Base-by-base conservation (phyloP, 1,284 basidiomycete genomes). In the Lentinula novae-zelandiae region DNA sequence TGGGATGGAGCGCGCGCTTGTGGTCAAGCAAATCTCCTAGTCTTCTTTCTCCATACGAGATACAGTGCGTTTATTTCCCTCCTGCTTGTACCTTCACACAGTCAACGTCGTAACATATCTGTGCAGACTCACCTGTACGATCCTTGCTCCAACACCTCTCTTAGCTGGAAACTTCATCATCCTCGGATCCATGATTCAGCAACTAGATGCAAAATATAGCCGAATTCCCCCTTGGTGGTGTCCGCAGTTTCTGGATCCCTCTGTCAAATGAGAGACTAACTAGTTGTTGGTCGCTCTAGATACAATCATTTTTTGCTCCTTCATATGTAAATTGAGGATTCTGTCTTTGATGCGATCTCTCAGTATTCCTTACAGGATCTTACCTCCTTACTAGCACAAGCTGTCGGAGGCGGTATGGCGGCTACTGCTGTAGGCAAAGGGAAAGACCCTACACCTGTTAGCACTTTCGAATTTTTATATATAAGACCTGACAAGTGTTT, bases 71-170 rank as follows among this genome's bases (percentile, higher is more conserved):
- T n/a, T 38, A n/a, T n/a, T 34, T 36, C 27, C 33, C 46, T 15
- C 10, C 1, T 33, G 22, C 39, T 40, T 48, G 27, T 34, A 5
- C 7, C 7, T 46, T 31, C n/a, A 46, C 52, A 15, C 40, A 15
- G 60, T 22, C 38, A 50, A 2, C 60, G 54, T 27, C 3, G 44
- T 38, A 38, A 12, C 7, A 38, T 36, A 10, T 8, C 12, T 9
- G 7, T 8, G 36, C 6, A 80, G 78, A 63, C 75, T 76, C 22
- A 68, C 71, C 0, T 70, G 72, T 5, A 75, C 76, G 1, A 75
- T 79, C 57, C 69, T 81, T 33, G 76, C 75, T 3, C 81, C 80
- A 0, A 81, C 79, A 0, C 80, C 80, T 7, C 70, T 82, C 17
- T 72, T 80, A 3, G 80, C 80, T 1, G 79, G 75, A 10, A 56